Conservation (phyloP, 148 eudicot genomes). For the Gaultheria prostrata region DNA sequence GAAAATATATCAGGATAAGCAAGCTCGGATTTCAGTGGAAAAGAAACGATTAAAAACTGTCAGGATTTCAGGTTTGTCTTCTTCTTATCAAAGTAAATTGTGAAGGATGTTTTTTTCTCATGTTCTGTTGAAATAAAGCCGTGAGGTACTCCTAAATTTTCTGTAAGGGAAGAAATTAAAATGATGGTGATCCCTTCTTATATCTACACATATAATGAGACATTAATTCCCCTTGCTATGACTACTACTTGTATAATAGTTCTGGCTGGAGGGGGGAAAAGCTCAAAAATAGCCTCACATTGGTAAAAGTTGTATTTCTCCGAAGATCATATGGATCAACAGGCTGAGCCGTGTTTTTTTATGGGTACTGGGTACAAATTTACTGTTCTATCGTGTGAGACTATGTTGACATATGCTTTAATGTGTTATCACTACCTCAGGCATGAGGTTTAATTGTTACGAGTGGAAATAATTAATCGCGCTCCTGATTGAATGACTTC, state of each 20-base stretch:
- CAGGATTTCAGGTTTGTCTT: conserved; percentile 65
- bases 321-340: neutral
- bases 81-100: neutral
- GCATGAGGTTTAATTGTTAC: neutral
- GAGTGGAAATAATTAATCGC: neutral
- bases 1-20: conserved; percentile 87
- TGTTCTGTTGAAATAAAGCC: neutral
- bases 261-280: neutral
- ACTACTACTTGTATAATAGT: neutral
- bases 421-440: neutral
- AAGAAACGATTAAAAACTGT: conserved; percentile 72
- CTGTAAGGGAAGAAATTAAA: neutral
- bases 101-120: neutral
- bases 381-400: neutral
- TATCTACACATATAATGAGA: neutral
- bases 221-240: neutral
- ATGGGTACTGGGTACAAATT: neutral
- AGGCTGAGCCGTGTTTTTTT: neutral
- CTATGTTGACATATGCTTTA: conserved; percentile 8
- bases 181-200: neutral
- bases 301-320: neutral
- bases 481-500: neutral
- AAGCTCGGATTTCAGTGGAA: conserved; percentile 73
- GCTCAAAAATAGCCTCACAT: neutral
- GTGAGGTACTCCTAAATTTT: neutral